These are phyloP conservation scores for Ophiostoma novo-ulmi DNA, from an alignment of 2,329 filamentous ascomycete genomes.

Conservation along the genomic window DNA sequence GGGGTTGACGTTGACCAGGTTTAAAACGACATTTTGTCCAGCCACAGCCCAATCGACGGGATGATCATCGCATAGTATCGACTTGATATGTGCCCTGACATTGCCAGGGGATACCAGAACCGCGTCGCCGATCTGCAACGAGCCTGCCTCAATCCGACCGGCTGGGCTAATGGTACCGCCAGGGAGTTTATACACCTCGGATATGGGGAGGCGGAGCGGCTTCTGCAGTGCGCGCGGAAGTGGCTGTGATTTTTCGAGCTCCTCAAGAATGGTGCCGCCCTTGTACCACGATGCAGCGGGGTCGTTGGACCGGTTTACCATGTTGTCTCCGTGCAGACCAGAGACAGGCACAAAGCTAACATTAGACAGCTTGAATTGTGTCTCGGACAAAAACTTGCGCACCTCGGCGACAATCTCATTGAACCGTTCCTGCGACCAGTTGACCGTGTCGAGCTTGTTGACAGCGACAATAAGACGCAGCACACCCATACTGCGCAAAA, in stretches of 20 bases:
- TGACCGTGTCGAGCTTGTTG: constrained; percentile 87
- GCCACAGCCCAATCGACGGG: constrained; percentile 53
- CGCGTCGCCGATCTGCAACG: constrained; percentile 75
- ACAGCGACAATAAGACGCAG: constrained; percentile 83
- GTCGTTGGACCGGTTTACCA: constrained; percentile 56
- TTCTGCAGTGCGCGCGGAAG: constrained; percentile 65
- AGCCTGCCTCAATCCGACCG: constrained; percentile 80
- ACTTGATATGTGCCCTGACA: constrained; percentile 76
- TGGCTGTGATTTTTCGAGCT: constrained; percentile 77
- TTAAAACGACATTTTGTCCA: constrained; percentile 81
- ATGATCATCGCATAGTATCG: constrained; percentile 62
- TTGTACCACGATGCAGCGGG: constrained; percentile 69
- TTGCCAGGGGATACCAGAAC: constrained; percentile 75
- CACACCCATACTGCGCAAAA: constrained; percentile 86
- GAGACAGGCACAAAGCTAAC: constrained; percentile 86
- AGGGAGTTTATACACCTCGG: constrained; percentile 77
- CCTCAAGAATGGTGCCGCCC: constrained; percentile 72
- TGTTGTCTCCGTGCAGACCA: constrained; percentile 82
- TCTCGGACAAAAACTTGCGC: constrained; percentile 71
- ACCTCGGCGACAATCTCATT: constrained; percentile 81
- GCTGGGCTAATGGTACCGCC: constrained; percentile 79
- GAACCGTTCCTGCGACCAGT: constrained; percentile 78
- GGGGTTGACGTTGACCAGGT: constrained; percentile 78
- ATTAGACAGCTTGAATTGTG: constrained; percentile 76
- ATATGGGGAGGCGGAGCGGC: constrained; percentile 79